Evolutionary conservation across 805 yeast species (phyloP).

Genomic region (Candida parachauliodes): DNA sequence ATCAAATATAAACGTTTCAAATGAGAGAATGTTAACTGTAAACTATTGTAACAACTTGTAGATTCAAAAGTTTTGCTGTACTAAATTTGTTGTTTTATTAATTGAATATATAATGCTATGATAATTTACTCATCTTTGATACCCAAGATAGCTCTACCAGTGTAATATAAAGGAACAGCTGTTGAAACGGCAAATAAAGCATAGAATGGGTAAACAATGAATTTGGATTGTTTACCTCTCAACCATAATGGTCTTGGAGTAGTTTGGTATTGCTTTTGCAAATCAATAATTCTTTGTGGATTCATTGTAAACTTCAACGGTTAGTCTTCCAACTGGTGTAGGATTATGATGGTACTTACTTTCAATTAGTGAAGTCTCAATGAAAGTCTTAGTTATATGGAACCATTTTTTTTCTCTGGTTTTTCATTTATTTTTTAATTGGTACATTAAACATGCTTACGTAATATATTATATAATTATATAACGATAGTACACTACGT

Average conservation of each 20-base stretch:
- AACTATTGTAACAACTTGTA: no score
- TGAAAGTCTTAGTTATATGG: no score
- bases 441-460: neutral
- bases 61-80: no score
- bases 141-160: slow-evolving; percentile 69
- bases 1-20: no score
- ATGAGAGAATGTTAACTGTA: no score
- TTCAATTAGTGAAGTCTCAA: no score
- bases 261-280: slow-evolving; percentile 44
- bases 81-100: no score
- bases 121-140: slow-evolving; percentile 44
- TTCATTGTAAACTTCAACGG: no score
- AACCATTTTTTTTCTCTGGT: slow-evolving; percentile 5
- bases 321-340: no score
- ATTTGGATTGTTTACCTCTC: slow-evolving; percentile 52
- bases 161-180: slow-evolving; percentile 61
- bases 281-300: slow-evolving; percentile 46
- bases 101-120: neutral
- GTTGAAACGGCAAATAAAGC: slow-evolving; percentile 68
- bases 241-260: slow-evolving; percentile 42
- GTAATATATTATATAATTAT: slow-evolving; percentile 1
- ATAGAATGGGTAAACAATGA: slow-evolving; percentile 73
- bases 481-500: no score
- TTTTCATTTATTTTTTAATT: slow-evolving; percentile 2
- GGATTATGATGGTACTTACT: no score